A percentile compares a stretch with the other conserved stretches of the same genome.
phyloP scores from a whole-genome alignment of 768 basidiomycete species.

The Lyophyllum semitale region DNA sequence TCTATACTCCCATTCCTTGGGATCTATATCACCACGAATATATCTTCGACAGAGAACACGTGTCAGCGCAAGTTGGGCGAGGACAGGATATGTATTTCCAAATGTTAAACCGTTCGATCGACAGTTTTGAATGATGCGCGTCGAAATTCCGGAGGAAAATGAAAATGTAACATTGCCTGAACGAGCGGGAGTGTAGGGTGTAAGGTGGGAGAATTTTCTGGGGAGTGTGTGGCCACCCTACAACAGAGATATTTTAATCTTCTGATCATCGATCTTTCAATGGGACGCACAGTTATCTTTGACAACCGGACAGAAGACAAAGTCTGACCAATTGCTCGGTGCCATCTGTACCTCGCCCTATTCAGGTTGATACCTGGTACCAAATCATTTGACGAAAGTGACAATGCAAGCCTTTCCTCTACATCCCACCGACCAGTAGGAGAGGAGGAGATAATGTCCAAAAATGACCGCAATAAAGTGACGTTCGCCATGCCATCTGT shows the following conservation, averaged over 20 bases:
- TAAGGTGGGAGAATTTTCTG: conserved; percentile 35
- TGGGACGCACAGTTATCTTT: conserved; percentile 35
- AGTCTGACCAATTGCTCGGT: conserved; percentile 39
- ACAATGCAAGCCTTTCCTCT: conserved; percentile 41
- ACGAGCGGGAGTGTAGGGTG: conserved; percentile 35
- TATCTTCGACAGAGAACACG: conserved; percentile 51
- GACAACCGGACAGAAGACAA: conserved; percentile 33
- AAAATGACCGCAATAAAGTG: conserved; percentile 43
- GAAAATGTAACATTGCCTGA: conserved; percentile 24
- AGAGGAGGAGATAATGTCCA: conserved; percentile 39
- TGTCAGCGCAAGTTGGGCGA: conserved; percentile 54
- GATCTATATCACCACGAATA: conserved; percentile 45
- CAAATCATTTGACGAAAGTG: conserved; percentile 38
- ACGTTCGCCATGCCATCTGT: conserved; percentile 48
- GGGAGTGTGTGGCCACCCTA: conserved; percentile 65
- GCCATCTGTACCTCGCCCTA: conserved; percentile 44
- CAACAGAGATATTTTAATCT: not conserved
- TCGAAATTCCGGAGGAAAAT: conserved; percentile 32
- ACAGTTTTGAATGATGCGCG: conserved; percentile 37
- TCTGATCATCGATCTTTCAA: not conserved
- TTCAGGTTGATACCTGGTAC: conserved; percentile 33
- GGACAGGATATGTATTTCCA: conserved; percentile 48
- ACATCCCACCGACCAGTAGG: conserved; percentile 24
- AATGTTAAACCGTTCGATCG: conserved; percentile 47
- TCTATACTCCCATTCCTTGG: conserved; percentile 55